Evolutionary conservation across 306 rosid genomes (phyloP).

Genomic region (Cucurbita maxima): DNA sequence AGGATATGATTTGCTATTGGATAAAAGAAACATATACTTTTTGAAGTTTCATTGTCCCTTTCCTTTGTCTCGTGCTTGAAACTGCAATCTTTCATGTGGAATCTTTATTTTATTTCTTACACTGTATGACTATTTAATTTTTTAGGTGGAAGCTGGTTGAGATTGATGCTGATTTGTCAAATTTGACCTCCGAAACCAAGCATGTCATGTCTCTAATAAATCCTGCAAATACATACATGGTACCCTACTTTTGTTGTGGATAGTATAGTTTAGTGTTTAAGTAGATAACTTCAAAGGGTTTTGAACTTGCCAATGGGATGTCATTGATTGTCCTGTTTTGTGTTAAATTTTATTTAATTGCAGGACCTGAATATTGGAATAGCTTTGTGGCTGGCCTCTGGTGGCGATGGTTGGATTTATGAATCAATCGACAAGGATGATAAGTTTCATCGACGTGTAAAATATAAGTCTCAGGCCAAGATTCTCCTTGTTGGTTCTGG

Average conservation of each 20-base stretch:
- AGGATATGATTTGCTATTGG: background rate
- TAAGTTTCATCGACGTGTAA: slow-evolving; percentile 22
- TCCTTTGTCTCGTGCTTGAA: background rate
- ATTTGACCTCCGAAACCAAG: slow-evolving; percentile 48
- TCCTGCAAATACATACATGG: slow-evolving; percentile 95
- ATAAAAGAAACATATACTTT: background rate
- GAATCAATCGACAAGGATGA: slow-evolving; percentile 24
- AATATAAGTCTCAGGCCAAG: slow-evolving; percentile 71
- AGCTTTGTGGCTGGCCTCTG: slow-evolving; percentile 84
- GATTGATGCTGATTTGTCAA: slow-evolving; percentile 64
- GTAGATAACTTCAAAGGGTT: background rate
- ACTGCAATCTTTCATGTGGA: background rate
- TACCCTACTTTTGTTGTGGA: slow-evolving; percentile 14
- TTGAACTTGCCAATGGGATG: background rate
- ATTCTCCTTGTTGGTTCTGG: slow-evolving; percentile 97
- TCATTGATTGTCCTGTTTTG: background rate
- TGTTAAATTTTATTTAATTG: slow-evolving; percentile 8
- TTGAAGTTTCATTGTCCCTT: background rate
- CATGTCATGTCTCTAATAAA: slow-evolving; percentile 77
- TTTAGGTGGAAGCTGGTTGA: slow-evolving; percentile 85
- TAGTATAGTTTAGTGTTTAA: background rate
- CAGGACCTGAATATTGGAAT: slow-evolving; percentile 91
- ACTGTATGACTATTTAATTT: background rate
- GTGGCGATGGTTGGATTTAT: slow-evolving; percentile 73
- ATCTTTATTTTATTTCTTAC: slow-evolving; percentile 7